These are phyloP conservation scores for Globisporangium alternatum DNA, from an alignment of 352 stramenopile genomes.

Conservation along the genomic window DNA sequence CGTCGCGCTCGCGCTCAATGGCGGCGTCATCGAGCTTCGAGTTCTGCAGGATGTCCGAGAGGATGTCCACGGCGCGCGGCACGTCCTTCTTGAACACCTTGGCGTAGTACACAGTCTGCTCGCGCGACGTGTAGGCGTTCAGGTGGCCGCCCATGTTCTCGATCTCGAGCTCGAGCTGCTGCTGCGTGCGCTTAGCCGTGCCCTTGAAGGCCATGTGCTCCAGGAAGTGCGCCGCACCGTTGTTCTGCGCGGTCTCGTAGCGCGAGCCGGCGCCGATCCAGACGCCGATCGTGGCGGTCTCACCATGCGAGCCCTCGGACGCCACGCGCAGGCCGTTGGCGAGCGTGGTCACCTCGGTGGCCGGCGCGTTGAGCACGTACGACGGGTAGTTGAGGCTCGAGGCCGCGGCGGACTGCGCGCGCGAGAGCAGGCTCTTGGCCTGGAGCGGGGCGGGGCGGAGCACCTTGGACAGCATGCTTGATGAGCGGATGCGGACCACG, in stretches of 20 bases:
- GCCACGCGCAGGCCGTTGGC: slow-evolving; percentile 96
- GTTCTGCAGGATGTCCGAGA: slow-evolving; percentile 99
- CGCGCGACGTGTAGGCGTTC: slow-evolving; percentile 98
- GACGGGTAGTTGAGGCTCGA: slow-evolving; percentile 77
- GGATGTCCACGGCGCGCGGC: slow-evolving; percentile 96
- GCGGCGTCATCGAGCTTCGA: slow-evolving; percentile 95
- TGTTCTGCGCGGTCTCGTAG: slow-evolving; percentile 99
- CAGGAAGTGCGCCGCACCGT: slow-evolving; percentile 99
- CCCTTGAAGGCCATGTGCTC: slow-evolving; percentile 99
- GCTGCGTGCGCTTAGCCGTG: slow-evolving; percentile 95
- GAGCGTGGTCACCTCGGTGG: slow-evolving; percentile 97
- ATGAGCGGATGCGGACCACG: slow-evolving; percentile 13
- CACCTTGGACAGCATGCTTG: slow-evolving; percentile 67
- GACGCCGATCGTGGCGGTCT: slow-evolving; percentile 98
- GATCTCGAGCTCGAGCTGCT: slow-evolving; percentile 99
- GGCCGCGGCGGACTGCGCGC: slow-evolving; percentile 65
- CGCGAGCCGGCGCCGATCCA: slow-evolving; percentile 96
- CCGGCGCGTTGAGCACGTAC: slow-evolving; percentile 91
- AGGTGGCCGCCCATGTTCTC: slow-evolving; percentile 99
- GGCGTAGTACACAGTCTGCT: slow-evolving; percentile 99
- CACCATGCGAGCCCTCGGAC: slow-evolving; percentile 95
- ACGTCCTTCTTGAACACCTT: slow-evolving; percentile 99
- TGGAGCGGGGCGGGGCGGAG: slow-evolving; percentile 41
- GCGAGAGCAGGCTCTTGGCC: slow-evolving; percentile 37
- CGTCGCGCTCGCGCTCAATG: slow-evolving; percentile 97